These are phyloP conservation scores for Aspergillus sojae DNA, from an alignment of 2,329 filamentous ascomycete species.

Conservation along the genomic window DNA sequence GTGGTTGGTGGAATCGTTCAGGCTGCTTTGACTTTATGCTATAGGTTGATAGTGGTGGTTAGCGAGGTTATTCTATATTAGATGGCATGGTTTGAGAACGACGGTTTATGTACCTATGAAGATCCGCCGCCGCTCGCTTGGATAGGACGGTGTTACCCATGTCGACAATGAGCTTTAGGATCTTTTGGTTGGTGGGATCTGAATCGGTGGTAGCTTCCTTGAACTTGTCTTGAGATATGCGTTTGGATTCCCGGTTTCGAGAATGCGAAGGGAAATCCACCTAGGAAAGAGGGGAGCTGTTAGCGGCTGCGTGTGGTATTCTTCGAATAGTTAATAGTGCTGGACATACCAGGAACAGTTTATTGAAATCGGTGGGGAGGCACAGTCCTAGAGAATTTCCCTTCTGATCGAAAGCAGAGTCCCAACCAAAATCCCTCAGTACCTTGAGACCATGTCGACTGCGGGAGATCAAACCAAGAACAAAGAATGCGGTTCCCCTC, in stretches of 20 bases:
- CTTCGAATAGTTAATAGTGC: neutral
- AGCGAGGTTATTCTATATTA: neutral
- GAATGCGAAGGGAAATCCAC: slow-evolving; percentile 42
- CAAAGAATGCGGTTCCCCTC: slow-evolving; percentile 94
- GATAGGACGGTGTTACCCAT: slow-evolving; percentile 92
- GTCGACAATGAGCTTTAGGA: slow-evolving; percentile 82
- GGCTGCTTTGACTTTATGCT: slow-evolving; percentile 76
- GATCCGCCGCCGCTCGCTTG: slow-evolving; percentile 80
- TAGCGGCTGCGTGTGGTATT: neutral
- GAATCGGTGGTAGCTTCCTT: slow-evolving; percentile 63
- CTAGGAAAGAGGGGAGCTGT: slow-evolving; percentile 19
- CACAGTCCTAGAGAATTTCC: slow-evolving; percentile 86
- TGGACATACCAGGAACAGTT: slow-evolving; percentile 71
- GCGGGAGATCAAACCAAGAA: slow-evolving; percentile 86
- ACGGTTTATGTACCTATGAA: slow-evolving; percentile 57
- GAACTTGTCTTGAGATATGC: slow-evolving; percentile 45
- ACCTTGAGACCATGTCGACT: slow-evolving; percentile 93
- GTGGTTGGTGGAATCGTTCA: slow-evolving; percentile 72
- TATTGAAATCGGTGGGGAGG: slow-evolving; percentile 76
- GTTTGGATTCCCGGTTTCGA: slow-evolving; percentile 48
- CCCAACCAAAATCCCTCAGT: slow-evolving; percentile 86
- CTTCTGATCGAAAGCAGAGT: slow-evolving; percentile 80
- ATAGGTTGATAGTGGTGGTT: slow-evolving; percentile 36
- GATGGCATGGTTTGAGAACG: neutral
- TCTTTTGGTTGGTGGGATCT: slow-evolving; percentile 69